Conservation (phyloP, 1,139 yeast genomes). For the Yamadazyma trypodendri region DNA sequence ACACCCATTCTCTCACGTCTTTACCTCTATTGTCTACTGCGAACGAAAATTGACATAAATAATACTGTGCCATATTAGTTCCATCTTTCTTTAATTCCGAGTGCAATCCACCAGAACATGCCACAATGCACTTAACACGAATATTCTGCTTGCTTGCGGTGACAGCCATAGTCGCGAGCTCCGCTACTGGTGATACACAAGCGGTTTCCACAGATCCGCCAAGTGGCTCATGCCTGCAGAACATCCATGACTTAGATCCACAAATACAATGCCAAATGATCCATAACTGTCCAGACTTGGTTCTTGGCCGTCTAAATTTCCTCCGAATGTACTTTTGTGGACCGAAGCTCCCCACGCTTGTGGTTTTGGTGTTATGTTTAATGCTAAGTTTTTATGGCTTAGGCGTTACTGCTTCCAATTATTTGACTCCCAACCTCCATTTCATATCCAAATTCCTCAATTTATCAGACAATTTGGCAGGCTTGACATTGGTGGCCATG, state of each 20-base stretch:
- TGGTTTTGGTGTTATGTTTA: constrained; percentile 22
- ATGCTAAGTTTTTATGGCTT: constrained; percentile 54
- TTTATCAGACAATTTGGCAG: constrained; percentile 77
- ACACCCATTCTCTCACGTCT: no score
- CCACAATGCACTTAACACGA: no score
- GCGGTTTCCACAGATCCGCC: neutral
- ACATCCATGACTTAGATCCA: constrained; percentile 12
- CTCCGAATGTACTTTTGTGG: constrained; percentile 25
- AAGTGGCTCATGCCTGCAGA: neutral
- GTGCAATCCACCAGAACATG: no score
- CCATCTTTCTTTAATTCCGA: no score
- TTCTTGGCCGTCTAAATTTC: constrained; percentile 42
- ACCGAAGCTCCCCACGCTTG: constrained; percentile 15
- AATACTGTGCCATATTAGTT: no score
- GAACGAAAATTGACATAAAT: neutral
- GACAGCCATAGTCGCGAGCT: neutral
- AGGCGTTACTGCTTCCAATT: constrained; percentile 76
- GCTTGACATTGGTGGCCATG: constrained; percentile 81
- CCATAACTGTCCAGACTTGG: constrained; percentile 30
- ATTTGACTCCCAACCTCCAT: constrained; percentile 70
- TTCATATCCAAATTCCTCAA: constrained; percentile 58
- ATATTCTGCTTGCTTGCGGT: neutral
- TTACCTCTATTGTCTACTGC: neutral
- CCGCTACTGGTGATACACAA: neutral
- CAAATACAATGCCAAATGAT: constrained; percentile 43